Base-by-base conservation (phyloP, 768 basidiomycete genomes). In the Tremella mesenterica region DNA sequence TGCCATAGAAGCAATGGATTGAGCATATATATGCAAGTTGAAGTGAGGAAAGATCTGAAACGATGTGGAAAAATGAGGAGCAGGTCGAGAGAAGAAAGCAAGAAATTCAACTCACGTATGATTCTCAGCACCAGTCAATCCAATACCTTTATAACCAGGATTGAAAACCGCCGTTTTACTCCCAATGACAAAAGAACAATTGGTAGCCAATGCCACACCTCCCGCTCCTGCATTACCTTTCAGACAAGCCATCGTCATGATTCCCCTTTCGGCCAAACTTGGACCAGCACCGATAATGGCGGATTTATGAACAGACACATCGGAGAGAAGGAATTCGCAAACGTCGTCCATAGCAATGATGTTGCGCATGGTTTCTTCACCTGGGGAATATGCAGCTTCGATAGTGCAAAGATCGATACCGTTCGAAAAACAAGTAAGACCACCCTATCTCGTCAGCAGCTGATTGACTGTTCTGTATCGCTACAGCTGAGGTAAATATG, bases 301-400 rank as follows among this genome's bases (percentile, higher is more conserved):
- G 16, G 69, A 67, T 47, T 56, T 38, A 23, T 60, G 53, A 2
- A 53, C 14, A 10, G 48, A 38, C 1, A 59, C 53, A 48, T 70
- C 69, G 16, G 59, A 62, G 8, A 68, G 38, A 27, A 71, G 56
- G 60, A 60, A 68, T 21, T 67, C 66, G 47, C 67, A 63, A n/a
- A 71, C 57, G 52, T 71, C 67, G 46, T 71, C 67, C 20, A 69
- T 71, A 0, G 69, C 69, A 44, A 62, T 69, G 60, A 71, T 69
- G 46, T 71, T 71, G 12, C 46, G 54, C 69, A 65, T 67, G 14
- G 67, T 67, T 45, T 66, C 69, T 14, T 51, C 8, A 2, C 54
- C 63, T 1, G 69, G 69, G 16, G 53, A 45, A 1, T 54, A 8
- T 26, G 64, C 50, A 25, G 60, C 48, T 50, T 68, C 64, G 57